Conservation (phyloP, 2,329 filamentous ascomycete genomes). For the Colletotrichum coccodes region DNA sequence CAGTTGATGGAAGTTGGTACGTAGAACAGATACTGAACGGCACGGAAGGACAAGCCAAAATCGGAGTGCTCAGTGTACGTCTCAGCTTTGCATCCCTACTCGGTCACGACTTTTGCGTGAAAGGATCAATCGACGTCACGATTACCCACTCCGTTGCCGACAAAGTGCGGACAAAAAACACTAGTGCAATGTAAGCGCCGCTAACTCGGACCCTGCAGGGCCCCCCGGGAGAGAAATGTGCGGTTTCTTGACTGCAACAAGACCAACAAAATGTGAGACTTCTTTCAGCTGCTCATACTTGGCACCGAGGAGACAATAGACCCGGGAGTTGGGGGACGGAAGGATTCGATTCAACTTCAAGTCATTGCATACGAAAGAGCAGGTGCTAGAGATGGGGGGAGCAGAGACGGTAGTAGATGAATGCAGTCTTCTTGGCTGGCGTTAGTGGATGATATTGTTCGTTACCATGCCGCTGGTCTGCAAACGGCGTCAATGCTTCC, state of each 20-base stretch:
- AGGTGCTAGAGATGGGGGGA: neutral
- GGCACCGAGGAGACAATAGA: slow-evolving; percentile 11
- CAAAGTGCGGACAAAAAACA: neutral
- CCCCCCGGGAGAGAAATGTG: slow-evolving; percentile 6
- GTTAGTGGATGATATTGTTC: neutral
- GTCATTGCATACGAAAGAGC: neutral
- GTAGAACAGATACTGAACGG: neutral
- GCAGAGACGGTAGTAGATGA: neutral
- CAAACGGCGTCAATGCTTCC: neutral
- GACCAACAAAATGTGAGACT: slow-evolving; percentile 13
- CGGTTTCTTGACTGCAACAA: slow-evolving; percentile 15
- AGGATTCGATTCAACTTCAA: neutral
- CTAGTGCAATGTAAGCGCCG: slow-evolving; percentile 24
- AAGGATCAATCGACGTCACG: slow-evolving; percentile 32
- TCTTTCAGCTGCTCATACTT: neutral
- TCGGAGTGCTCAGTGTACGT: neutral
- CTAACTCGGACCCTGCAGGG: slow-evolving; percentile 31
- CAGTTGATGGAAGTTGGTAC: too few relatives aligned
- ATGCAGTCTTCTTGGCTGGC: neutral
- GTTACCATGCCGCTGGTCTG: neutral
- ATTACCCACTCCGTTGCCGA: slow-evolving; percentile 17
- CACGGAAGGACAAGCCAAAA: neutral
- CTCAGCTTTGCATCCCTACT: slow-evolving; percentile 7
- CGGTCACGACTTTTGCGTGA: slow-evolving; percentile 9
- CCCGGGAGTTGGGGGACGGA: neutral